A percentile compares a stretch with the other conserved stretches of the same genome.
phyloP scores from a whole-genome alignment of 139 green algal genomes.

The Closterium sp. region DNA sequence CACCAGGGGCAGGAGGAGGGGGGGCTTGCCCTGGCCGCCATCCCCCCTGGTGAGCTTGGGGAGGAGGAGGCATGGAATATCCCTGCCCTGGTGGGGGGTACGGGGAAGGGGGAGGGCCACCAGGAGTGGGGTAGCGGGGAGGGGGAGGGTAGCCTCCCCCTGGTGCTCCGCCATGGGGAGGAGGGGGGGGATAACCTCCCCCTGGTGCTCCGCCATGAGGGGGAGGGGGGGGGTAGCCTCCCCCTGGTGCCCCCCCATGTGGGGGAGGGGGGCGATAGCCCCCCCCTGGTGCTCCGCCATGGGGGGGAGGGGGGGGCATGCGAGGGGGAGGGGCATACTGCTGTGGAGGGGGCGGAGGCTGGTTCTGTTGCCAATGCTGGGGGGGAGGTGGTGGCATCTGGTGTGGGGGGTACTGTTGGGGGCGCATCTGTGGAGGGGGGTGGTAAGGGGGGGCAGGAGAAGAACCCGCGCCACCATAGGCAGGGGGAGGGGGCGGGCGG shows the following conservation, averaged over 20 bases:
- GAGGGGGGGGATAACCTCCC: not conserved
- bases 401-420: not conserved
- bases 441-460: too few relatives aligned
- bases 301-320: not conserved
- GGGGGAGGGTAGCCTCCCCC: not conserved
- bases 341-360: constrained; percentile 12
- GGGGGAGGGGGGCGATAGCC: not conserved
- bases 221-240: not conserved
- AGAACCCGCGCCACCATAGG: not conserved
- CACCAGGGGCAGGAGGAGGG: too few relatives aligned
- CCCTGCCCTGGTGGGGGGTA: not conserved
- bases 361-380: not conserved
- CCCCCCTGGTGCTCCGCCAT: too few relatives aligned
- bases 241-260: not conserved
- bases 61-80: constrained; percentile 3
- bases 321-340: not conserved
- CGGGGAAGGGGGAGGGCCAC: not conserved
- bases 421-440: not conserved
- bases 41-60: not conserved
- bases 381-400: not conserved
- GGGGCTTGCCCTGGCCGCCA: not conserved
- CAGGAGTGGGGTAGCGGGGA: not conserved
- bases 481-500: constrained; percentile 1
- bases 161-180: not conserved
- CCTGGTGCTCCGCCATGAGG: not conserved